Conservation (phyloP, 306 rosid genomes). For the Cucurbita maxima region DNA sequence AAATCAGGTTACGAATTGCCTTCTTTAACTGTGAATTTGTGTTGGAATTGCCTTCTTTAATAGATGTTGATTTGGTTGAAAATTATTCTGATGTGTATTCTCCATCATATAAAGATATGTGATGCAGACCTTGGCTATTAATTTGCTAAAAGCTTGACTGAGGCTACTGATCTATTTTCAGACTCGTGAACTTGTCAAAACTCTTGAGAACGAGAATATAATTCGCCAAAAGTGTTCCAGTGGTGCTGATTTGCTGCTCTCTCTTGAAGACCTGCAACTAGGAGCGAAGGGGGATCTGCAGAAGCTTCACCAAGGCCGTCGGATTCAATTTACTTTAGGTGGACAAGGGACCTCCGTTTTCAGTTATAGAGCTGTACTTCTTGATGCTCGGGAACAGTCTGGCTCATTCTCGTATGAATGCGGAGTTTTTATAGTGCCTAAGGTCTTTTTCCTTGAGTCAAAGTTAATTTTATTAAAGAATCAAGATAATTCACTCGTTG, state of each 20-base stretch:
- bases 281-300: constrained; percentile 51
- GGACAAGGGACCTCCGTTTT: constrained; percentile 53
- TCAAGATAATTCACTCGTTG: background rate
- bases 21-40: background rate
- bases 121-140: background rate
- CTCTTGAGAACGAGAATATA: constrained; percentile 58
- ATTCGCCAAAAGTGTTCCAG: constrained; percentile 48
- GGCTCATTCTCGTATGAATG: constrained; percentile 57
- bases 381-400: constrained; percentile 62
- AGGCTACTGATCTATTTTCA: constrained; percentile 15
- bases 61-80: background rate
- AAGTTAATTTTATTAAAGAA: background rate
- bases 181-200: constrained; percentile 61
- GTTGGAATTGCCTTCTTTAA: background rate
- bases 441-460: constrained; percentile 25
- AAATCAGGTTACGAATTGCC: constrained; percentile 41
- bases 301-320: constrained; percentile 59
- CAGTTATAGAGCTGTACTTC: constrained; percentile 60
- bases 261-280: constrained; percentile 62
- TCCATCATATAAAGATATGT: background rate
- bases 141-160: constrained; percentile 14
- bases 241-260: constrained; percentile 43
- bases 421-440: constrained; percentile 91
- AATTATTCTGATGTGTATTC: background rate
- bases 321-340: constrained; percentile 59